Evolutionary conservation across 371 early-diverging fungal genomes (phyloP), one percentile per base, ranked within the genome.

Genomic region (Mortierella sp.): DNA sequence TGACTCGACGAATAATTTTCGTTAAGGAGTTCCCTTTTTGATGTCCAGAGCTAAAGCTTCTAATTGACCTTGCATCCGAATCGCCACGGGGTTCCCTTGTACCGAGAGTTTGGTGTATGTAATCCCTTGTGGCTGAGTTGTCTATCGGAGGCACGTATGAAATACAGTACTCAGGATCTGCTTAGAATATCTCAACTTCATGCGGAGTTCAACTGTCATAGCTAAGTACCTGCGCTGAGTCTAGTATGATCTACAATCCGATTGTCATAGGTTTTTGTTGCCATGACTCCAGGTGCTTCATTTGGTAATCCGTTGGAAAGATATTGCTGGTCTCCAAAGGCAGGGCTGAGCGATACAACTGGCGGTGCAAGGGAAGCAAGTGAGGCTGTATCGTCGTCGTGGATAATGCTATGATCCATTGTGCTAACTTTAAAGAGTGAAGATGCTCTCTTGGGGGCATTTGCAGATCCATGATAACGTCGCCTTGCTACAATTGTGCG

Each of bases 1-100:
- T 82, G 19, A 89, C 66, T 49, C 89, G 69, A 53, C 90, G 86
- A 19, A 91, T 83, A 35, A 89, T 86, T 35, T 83, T 84, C 15
- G 86, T 85, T 10, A 89, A 64, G 2, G 91, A 91, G 66, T 90
- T 89, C 13, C 88, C 85, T 47, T 88, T 88, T 31, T 56, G 87
- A 82, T 26, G 86, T 78, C 29, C 85, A 75, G 79, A 89, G 84
- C 56, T 70, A 61, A 83, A 87, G 8, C 88, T 88, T 71, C 84
- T 84, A 42, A 89, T 79, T 5, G 89, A 89, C 54, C 86, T 84
- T 0, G 85, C 75, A 66, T 89, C 89, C 23, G 89, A 88, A 32
- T 86, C 88, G 28, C 83, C 88, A 17, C 77, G 66, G n/a, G 87
- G 53, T 31, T 86, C 84, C 8, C 61, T 77, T 17, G 85, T 57